A percentile compares a stretch with the other conserved stretches of the same genome.
phyloP scores from a whole-genome alignment of 805 yeast genomes.

The Myxozyma monticola region DNA sequence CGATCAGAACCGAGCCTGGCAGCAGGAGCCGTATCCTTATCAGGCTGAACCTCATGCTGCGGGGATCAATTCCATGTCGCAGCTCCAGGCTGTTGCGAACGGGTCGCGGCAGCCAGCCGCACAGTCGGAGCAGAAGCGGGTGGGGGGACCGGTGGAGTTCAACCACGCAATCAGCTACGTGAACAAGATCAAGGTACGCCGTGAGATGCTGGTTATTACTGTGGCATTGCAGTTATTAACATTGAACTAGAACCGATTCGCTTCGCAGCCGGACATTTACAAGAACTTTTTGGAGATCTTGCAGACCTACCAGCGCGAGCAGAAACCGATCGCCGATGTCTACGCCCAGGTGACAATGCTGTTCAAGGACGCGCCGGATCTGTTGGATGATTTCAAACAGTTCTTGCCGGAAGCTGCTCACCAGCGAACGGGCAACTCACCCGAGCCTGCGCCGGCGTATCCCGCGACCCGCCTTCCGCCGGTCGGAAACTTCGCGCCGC shows the following conservation, averaged over 20 bases:
- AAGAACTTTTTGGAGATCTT: constrained; percentile 90
- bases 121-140: constrained; percentile 29
- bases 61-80: constrained; percentile 21
- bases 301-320: constrained; percentile 95
- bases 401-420: constrained; percentile 84
- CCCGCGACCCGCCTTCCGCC: constrained; percentile 68
- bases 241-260: constrained; percentile 62
- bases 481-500: constrained; percentile 81
- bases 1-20: constrained; percentile 30
- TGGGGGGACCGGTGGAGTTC: constrained; percentile 79
- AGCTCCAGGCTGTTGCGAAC: constrained; percentile 31
- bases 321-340: constrained; percentile 91
- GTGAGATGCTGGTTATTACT: not conserved
- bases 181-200: constrained; percentile 71
- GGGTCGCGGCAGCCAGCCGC: constrained; percentile 24
- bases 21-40: constrained; percentile 21
- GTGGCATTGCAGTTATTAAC: too few species aligned
- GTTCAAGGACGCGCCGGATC: constrained; percentile 91
- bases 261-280: constrained; percentile 92
- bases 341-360: constrained; percentile 87
- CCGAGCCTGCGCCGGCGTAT: constrained; percentile 30
- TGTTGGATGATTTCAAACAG: constrained; percentile 90
- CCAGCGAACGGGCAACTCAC: constrained; percentile 31
- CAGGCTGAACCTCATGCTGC: constrained; percentile 12
- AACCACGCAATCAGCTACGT: constrained; percentile 96